Conservation (phyloP, 2,329 filamentous ascomycete genomes). For the Xylaria sp. region DNA sequence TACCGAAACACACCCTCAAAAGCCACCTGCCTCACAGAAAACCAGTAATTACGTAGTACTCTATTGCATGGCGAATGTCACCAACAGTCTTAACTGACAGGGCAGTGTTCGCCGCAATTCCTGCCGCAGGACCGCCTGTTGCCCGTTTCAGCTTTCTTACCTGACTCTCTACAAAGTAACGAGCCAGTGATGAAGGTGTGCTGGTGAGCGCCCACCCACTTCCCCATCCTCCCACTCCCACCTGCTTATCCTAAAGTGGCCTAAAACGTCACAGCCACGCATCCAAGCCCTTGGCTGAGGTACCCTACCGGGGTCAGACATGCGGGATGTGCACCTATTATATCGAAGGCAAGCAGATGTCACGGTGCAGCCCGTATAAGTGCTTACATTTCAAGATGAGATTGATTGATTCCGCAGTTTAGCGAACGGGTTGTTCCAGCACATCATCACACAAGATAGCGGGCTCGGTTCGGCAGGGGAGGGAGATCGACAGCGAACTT, state of each 20-base stretch:
- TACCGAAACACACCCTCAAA: conserved; percentile 5
- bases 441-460: neutral
- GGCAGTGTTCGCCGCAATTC: neutral
- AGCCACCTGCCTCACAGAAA: conserved; percentile 8
- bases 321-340: neutral
- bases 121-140: conserved; percentile 1
- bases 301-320: neutral
- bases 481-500: neutral
- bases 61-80: neutral
- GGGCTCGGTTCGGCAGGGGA: neutral
- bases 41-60: neutral
- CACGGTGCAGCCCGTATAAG: neutral
- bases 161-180: too few relatives aligned
- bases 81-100: neutral
- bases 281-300: conserved; percentile 23
- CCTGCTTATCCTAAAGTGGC: neutral
- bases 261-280: conserved; percentile 26
- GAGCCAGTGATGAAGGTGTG: conserved; percentile 3
- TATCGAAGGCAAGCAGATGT: neutral
- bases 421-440: neutral
- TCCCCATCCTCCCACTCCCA: conserved; percentile 14
- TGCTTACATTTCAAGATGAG: conserved; percentile 2
- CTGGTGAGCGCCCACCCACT: conserved; percentile 1
- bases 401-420: neutral
- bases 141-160: conserved; percentile 17